Conservation (phyloP, 2,329 filamentous ascomycete genomes). For the Nakataea oryzae region DNA sequence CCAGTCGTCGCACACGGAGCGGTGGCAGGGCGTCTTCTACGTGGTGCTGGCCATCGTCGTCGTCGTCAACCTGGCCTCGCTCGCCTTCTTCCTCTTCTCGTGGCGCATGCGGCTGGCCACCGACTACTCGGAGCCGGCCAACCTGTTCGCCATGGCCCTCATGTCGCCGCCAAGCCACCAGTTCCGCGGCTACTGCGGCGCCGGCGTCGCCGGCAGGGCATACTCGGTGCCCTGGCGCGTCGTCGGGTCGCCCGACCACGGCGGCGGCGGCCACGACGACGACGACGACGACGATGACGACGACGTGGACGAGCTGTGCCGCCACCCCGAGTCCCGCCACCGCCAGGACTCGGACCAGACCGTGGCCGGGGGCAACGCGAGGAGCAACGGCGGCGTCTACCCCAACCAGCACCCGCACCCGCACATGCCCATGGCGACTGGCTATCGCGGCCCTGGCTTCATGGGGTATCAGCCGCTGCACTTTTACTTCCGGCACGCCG, state of each 20-base stretch:
- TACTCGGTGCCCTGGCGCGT: constrained; percentile 31
- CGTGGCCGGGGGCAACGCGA: background rate
- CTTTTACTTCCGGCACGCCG: constrained; percentile 31
- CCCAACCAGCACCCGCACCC: background rate
- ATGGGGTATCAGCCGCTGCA: constrained; percentile 15
- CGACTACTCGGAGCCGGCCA: constrained; percentile 70
- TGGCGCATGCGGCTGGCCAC: constrained; percentile 37
- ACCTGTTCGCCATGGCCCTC: constrained; percentile 61
- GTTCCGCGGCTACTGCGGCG: constrained; percentile 26
- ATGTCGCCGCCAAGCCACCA: constrained; percentile 37
- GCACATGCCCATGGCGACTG: background rate
- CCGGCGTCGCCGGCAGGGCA: constrained; percentile 22
- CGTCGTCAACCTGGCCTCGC: constrained; percentile 53
- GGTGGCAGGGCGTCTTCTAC: constrained; percentile 59
- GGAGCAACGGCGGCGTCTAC: background rate
- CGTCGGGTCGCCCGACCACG: constrained; percentile 28
- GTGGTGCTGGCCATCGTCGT: constrained; percentile 56
- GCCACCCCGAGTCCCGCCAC: background rate
- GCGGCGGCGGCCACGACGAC: constrained; percentile 15
- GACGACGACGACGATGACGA: background rate
- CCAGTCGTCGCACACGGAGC: constrained; percentile 49
- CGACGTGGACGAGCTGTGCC: background rate
- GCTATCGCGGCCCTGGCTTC: background rate
- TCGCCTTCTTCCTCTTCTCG: constrained; percentile 35
- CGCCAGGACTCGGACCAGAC: background rate